phyloP scores from a whole-genome alignment of 371 early-diverging fungal species.

The Mortierella sp. region DNA sequence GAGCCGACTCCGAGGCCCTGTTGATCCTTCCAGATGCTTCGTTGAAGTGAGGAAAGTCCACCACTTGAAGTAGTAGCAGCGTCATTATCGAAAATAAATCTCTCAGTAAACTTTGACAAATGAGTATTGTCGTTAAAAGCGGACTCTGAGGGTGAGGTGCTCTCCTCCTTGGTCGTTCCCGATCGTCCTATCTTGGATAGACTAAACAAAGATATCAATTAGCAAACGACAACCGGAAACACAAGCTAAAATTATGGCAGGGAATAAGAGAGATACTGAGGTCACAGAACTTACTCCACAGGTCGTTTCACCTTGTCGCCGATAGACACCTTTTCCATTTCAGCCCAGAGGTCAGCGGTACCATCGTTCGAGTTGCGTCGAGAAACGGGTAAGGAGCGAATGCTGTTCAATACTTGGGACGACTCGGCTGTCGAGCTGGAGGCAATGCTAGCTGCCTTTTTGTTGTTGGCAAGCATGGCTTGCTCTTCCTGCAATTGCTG shows the following conservation, averaged over 20 bases:
- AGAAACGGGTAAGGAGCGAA: conserved; percentile 54
- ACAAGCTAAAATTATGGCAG: too few relatives aligned
- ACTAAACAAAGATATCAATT: background rate
- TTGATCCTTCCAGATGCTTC: conserved; percentile 51
- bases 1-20: conserved; percentile 42
- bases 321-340: conserved; percentile 59
- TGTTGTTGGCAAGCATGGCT: conserved; percentile 55
- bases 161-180: conserved; percentile 18
- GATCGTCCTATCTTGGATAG: conserved; percentile 48
- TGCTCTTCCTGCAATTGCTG: conserved; percentile 59
- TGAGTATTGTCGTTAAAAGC: conserved; percentile 42
- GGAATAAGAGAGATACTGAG: too few relatives aligned
- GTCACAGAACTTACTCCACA: conserved; percentile 32
- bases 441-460: conserved; percentile 7
- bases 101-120: conserved; percentile 41
- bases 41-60: conserved; percentile 35
- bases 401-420: conserved; percentile 22
- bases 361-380: conserved; percentile 66
- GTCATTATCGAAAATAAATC: conserved; percentile 49
- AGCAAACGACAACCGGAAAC: too few relatives aligned
- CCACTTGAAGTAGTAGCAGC: conserved; percentile 15
- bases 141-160: conserved; percentile 38
- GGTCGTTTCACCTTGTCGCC: conserved; percentile 36
- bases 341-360: conserved; percentile 59
- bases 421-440: conserved; percentile 16